These are phyloP conservation scores for Eutrema japonicum DNA, from an alignment of 345 rosid species.

Conservation along the genomic window DNA sequence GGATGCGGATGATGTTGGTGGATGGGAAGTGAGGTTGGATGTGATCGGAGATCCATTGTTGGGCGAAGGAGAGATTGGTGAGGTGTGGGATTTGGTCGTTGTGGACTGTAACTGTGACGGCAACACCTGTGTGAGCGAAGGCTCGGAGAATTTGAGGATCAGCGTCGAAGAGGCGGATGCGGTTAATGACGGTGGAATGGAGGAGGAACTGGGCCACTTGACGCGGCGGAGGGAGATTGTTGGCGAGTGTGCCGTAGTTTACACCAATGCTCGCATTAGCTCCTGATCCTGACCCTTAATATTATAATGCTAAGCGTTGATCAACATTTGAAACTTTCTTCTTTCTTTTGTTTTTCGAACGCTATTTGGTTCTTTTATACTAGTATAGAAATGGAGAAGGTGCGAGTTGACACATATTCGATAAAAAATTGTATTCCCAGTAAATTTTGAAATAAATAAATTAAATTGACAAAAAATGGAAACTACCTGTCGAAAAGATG, in stretches of 20 bases:
- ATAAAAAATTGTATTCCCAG: background rate
- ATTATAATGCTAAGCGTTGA: background rate
- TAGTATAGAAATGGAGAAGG: background rate
- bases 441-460: slow-evolving; percentile 27
- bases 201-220: slow-evolving; percentile 72
- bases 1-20: slow-evolving; percentile 69
- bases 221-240: slow-evolving; percentile 76
- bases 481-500: slow-evolving; percentile 26
- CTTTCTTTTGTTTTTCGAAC: background rate
- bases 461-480: background rate
- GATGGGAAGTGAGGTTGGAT: slow-evolving; percentile 65
- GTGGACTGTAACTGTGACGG: slow-evolving; percentile 65
- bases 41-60: slow-evolving; percentile 62
- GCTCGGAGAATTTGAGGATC: slow-evolving; percentile 61
- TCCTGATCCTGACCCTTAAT: slow-evolving; percentile 34
- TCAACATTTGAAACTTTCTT: slow-evolving; percentile 17
- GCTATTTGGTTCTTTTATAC: background rate
- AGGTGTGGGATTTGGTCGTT: slow-evolving; percentile 74
- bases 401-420: background rate
- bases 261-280: slow-evolving; percentile 62
- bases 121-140: slow-evolving; percentile 67
- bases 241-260: slow-evolving; percentile 77
- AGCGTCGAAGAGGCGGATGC: slow-evolving; percentile 72
- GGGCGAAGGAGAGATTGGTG: slow-evolving; percentile 55
- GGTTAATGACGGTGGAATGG: slow-evolving; percentile 67